These are phyloP conservation scores for Erodium texanum DNA, from an alignment of 441 rosid genomes.

Conservation along the genomic window DNA sequence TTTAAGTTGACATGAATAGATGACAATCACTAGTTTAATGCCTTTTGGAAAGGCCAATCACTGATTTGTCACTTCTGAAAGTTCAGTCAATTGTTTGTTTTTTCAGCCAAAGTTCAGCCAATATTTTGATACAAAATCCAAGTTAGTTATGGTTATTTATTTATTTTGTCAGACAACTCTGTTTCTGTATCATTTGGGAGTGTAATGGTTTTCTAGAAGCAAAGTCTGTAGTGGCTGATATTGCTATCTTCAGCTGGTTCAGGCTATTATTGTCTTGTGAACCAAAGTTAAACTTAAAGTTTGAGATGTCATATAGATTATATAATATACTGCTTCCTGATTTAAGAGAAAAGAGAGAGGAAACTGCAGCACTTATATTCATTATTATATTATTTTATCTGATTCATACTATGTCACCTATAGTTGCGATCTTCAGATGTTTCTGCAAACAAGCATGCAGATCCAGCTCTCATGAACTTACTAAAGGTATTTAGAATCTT, in stretches of 20 bases:
- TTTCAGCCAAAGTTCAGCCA: background rate
- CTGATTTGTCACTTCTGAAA: background rate
- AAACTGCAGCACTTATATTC: background rate
- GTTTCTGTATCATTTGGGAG: background rate
- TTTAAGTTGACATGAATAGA: background rate
- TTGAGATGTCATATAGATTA: conserved; percentile 1
- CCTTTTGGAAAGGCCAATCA: background rate
- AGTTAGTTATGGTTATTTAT: too few relatives aligned
- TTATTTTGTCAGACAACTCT: too few relatives aligned
- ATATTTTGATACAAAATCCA: background rate
- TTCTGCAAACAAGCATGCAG: conserved; percentile 42
- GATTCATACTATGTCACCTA: conserved; percentile 14
- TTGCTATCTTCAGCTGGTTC: background rate
- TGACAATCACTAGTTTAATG: background rate
- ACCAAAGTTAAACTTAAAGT: background rate
- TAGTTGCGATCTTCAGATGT: conserved; percentile 52
- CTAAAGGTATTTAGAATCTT: conserved; percentile 41
- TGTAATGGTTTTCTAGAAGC: background rate
- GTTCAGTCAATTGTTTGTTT: background rate
- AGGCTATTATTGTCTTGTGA: background rate
- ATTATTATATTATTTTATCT: conserved; percentile 8
- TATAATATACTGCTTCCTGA: background rate
- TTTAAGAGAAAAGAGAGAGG: background rate
- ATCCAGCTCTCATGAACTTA: conserved; percentile 48
- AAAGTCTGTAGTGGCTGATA: background rate